A percentile compares a stretch with the other conserved stretches of the same genome.
These are phyloP conservation scores for Paraconiothyrium brasiliense DNA, from an alignment of 2,329 filamentous ascomycete genomes.

Conservation along the genomic window DNA sequence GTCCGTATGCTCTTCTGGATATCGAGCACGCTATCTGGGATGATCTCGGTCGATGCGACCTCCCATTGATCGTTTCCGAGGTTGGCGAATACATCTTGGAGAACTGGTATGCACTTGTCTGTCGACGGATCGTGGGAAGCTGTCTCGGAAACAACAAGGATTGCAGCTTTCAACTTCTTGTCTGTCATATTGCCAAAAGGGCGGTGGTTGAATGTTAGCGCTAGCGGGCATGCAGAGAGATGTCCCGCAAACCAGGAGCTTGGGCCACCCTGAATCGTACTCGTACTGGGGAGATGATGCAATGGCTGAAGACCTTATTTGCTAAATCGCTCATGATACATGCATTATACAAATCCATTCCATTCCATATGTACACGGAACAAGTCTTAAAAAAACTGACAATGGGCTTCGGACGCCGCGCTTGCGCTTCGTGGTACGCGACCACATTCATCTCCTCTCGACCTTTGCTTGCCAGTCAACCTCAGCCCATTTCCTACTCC, in stretches of 20 bases:
- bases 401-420: slow-evolving; percentile 24
- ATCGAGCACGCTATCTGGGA: slow-evolving; percentile 76
- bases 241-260: slow-evolving; percentile 33
- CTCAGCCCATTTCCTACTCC: background rate
- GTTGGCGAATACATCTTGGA: slow-evolving; percentile 74
- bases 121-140: slow-evolving; percentile 80
- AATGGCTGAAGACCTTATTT: slow-evolving; percentile 37
- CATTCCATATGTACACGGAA: slow-evolving; percentile 42
- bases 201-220: slow-evolving; percentile 24
- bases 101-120: slow-evolving; percentile 74
- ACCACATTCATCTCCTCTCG: slow-evolving; percentile 10
- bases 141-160: slow-evolving; percentile 91
- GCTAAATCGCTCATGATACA: slow-evolving; percentile 46
- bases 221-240: slow-evolving; percentile 19
- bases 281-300: slow-evolving; percentile 5
- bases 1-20: slow-evolving; percentile 78
- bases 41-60: slow-evolving; percentile 74
- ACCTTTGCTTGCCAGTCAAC: slow-evolving; percentile 7
- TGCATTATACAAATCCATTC: slow-evolving; percentile 46
- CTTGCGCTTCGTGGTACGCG: slow-evolving; percentile 20
- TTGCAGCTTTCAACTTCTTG: slow-evolving; percentile 71
- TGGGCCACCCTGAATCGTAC: slow-evolving; percentile 25
- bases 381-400: slow-evolving; percentile 22
- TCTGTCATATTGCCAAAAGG: slow-evolving; percentile 36
- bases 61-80: slow-evolving; percentile 77